Evolutionary conservation across 192 early-diverging fungal genomes (phyloP).

Genomic region (Gonapodya sp.): DNA sequence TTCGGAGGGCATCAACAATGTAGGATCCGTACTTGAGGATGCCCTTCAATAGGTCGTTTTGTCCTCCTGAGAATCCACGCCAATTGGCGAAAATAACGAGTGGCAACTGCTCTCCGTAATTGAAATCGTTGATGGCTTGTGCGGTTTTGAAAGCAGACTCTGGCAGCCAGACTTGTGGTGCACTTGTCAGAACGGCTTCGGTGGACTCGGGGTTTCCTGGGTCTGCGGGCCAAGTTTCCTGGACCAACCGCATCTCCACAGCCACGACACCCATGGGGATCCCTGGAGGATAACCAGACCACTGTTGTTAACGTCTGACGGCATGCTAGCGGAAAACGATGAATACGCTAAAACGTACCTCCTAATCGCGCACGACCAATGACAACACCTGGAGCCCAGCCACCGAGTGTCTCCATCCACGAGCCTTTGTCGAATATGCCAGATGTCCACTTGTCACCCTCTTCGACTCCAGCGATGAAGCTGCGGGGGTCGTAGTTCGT

Average conservation of each 20-base stretch:
- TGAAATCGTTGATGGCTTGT: conserved; percentile 97
- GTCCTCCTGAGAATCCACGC: conserved; percentile 98
- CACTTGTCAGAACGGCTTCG: conserved; percentile 82
- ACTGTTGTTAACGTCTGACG: neutral
- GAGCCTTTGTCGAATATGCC: conserved; percentile 98
- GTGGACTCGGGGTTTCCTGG: conserved; percentile 82
- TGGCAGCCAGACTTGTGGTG: conserved; percentile 96
- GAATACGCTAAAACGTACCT: conserved; percentile 20
- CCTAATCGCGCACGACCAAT: conserved; percentile 90
- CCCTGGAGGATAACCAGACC: too few species aligned
- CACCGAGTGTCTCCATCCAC: conserved; percentile 89
- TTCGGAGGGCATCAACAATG: conserved; percentile 93
- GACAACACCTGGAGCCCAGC: conserved; percentile 95
- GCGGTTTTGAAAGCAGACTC: conserved; percentile 99
- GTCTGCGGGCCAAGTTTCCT: conserved; percentile 86
- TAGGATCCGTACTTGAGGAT: conserved; percentile 93
- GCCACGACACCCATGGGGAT: conserved; percentile 95
- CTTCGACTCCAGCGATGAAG: conserved; percentile 72
- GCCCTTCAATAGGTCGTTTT: conserved; percentile 98
- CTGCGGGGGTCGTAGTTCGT: conserved; percentile 83
- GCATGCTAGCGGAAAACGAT: neutral
- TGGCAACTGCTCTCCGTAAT: conserved; percentile 95
- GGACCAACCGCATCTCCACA: conserved; percentile 90
- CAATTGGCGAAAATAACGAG: conserved; percentile 99
- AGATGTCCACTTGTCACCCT: conserved; percentile 44